Base-by-base conservation (phyloP, 257 asterid genomes). In the Lycium barbarum region DNA sequence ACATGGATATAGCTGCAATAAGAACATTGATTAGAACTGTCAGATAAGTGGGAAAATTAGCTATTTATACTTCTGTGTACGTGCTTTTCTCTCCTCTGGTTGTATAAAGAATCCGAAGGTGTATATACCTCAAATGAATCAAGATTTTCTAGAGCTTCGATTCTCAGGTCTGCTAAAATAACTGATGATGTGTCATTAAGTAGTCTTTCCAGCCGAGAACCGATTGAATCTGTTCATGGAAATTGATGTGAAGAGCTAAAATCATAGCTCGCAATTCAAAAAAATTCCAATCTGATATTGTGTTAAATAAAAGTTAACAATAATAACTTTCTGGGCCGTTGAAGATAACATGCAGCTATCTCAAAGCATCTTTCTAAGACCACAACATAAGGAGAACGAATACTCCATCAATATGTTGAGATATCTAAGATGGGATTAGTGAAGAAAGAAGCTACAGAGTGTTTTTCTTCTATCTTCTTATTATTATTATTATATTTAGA, bases 91-190 rank as follows among this genome's bases (percentile, higher is more conserved):
- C 61, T 9, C 7, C 33, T 58, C 2, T n/a, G 40, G 14, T 15
- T 13, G 22, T 18, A 53, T 8, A 59, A 35, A 26, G 22, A 51
- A 49, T 65, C 63, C 33, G 35, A 58, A 84, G 62, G 54, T 63
- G 59, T 57, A 85, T 73, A 65, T 87, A 95, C 99, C 97, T 96
- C 98, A 18, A 94, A 89, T 40, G 98, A 94, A 88, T 92, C 95
- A 18, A 96, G 93, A 86, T 90, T 82, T 84, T 86, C 87, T 63
- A 93, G 90, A 82, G 94, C 93, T 70, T 89, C 95, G 51, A 93
- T 54, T 18, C 82, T 88, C 84, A 96, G 81, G 79, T 94, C 95
- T 38, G 95, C 91, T 6, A 96, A 89, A 80, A 93, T 85, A 86
- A 94, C 86, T 40, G 96, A 91, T 81, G 93, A 91, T 79, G 95